These are phyloP conservation scores for Eucalyptus marginata DNA, from an alignment of 345 rosid genomes.

Conservation along the genomic window DNA sequence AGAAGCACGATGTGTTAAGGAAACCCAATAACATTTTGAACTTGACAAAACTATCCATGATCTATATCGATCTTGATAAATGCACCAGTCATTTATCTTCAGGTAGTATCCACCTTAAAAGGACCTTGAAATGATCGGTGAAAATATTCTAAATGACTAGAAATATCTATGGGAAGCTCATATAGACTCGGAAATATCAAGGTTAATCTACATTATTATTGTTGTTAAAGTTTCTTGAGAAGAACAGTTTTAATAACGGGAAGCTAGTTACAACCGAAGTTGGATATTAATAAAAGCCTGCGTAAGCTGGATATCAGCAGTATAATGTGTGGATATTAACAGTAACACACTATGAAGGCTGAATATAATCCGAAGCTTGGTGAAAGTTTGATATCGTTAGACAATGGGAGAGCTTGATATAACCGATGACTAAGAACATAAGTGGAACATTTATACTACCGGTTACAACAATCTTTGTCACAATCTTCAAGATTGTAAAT, in stretches of 20 bases:
- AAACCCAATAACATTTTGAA: neutral
- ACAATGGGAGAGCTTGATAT: neutral
- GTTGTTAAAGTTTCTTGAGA: neutral
- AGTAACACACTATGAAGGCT: neutral
- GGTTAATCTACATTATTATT: neutral
- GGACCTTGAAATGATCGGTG: neutral
- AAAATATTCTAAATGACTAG: neutral
- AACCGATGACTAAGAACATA: neutral
- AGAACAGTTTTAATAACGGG: neutral
- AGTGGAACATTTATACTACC: neutral
- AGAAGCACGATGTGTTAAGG: slow-evolving; percentile 17
- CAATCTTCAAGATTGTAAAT: neutral
- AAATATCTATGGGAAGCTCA: neutral
- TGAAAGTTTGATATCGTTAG: too few relatives aligned
- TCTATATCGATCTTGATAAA: neutral
- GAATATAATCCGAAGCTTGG: neutral
- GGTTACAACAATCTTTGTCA: neutral
- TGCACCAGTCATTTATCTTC: neutral
- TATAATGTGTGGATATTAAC: too few relatives aligned
- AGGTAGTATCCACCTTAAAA: neutral
- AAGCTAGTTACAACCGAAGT: neutral
- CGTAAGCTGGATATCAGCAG: too few relatives aligned
- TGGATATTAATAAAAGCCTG: too few relatives aligned
- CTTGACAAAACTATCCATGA: neutral
- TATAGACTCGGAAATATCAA: neutral